Percentiles rank a stretch among this genome's conserved stretches.
Evolutionary conservation across 2,329 filamentous ascomycete species (phyloP).

Genomic region (Botryotinia globosa): DNA sequence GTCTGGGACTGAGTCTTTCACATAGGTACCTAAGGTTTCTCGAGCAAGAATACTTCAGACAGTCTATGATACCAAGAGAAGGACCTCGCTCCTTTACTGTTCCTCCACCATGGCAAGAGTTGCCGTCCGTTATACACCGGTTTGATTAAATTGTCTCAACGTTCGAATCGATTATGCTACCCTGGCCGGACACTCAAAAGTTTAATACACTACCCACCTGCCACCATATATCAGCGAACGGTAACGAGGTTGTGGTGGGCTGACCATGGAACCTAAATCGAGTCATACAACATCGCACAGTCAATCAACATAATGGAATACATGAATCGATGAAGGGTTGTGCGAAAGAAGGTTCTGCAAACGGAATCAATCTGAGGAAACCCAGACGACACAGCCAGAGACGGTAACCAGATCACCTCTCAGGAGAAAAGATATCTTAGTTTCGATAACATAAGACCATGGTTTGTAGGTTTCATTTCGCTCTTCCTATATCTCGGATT

Average conservation of each 20-base stretch:
- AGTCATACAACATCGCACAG: neutral
- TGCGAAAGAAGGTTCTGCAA: neutral
- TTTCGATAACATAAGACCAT: neutral
- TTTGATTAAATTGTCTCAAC: neutral
- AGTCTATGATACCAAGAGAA: neutral
- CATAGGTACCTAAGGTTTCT: neutral
- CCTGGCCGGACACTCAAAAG: neutral
- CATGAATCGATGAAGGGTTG: too few species aligned
- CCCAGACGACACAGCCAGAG: neutral
- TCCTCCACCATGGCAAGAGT: neutral
- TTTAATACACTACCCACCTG: neutral
- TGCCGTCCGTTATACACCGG: neutral
- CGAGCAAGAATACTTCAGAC: neutral
- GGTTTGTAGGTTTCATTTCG: neutral
- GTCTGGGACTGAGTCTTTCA: neutral
- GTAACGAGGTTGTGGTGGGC: neutral
- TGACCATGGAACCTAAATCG: neutral
- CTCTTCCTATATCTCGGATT: neutral
- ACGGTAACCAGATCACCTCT: neutral
- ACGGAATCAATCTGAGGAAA: neutral
- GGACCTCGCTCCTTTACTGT: neutral
- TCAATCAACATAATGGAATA: neutral
- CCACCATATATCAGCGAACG: neutral
- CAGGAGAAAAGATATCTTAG: neutral
- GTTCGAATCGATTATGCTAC: neutral